Base-by-base conservation (phyloP, 2,329 filamentous ascomycete genomes). In the Chalara sp. region DNA sequence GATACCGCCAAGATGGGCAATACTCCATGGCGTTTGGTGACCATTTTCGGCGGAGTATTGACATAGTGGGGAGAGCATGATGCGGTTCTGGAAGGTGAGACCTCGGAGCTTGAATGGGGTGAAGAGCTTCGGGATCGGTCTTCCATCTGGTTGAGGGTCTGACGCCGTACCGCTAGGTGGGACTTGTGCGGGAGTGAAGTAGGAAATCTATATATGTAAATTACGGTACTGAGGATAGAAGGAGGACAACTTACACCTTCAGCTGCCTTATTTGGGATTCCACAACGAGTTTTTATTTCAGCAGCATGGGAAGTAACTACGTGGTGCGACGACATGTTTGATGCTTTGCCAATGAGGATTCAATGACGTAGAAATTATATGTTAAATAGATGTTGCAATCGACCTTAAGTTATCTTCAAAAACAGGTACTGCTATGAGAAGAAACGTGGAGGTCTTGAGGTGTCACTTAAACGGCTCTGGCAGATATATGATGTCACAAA, bases 1-100 rank as follows among this genome's bases (percentile, higher is more conserved):
- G 59, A 90, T 90, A 54, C 88, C 84, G 51, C 89, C 88, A 30
- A 92, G 75, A 63, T 95, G 90, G 12, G 89, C 83, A 46, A 92
- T 72, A 67, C 96, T 89, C 79, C 83, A 96, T 65, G 86, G 78
- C 1, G 86, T 91, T 56, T 85, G 73, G 67, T 92, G 86, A 39
- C 91, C 83, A 63, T 86, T 77, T 43, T 83, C 63, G 11, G 82
- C 79, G 6, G 76, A 80, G 68, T 87, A 87, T 65, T 86, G 83
- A 66, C 83, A 86, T 4, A 86, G 69, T 0, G 82, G 82, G 2
- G 79, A 76, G 8, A 84, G 70, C 58, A 80, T 76, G 56, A 86
- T 81, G 57, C 83, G 79, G 66, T 86, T 87, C 56, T 82, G 82
- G n/a, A 87, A 71, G 0, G 76, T 80, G n/a, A 82, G 45, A 10